Evolutionary conservation across 148 eudicot species (phyloP).

Genomic region (Beta vulgaris): DNA sequence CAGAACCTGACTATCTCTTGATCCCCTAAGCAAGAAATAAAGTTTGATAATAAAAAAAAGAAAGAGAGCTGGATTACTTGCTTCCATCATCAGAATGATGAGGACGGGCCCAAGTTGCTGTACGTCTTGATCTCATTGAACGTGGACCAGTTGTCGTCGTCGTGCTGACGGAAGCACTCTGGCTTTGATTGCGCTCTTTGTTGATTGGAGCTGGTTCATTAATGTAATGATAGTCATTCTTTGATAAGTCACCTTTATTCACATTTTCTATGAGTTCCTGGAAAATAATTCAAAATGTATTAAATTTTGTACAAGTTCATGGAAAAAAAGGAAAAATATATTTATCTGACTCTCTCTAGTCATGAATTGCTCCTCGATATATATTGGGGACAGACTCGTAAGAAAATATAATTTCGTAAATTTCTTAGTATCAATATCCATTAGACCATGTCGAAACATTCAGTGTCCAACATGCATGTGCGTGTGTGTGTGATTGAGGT

Average conservation of each 20-base stretch:
- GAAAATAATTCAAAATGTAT: neutral
- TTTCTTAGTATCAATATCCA: too few relatives aligned
- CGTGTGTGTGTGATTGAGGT: neutral
- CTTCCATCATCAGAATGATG: constrained; percentile 82
- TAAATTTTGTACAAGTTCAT: constrained; percentile 35
- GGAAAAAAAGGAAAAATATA: constrained; percentile 12
- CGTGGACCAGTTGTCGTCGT: constrained; percentile 44
- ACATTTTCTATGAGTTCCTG: constrained; percentile 87
- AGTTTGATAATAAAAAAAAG: constrained; percentile 10
- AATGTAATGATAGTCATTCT: constrained; percentile 70
- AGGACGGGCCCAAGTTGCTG: constrained; percentile 84
- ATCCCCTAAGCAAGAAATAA: neutral
- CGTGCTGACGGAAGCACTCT: constrained; percentile 35
- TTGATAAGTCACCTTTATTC: constrained; percentile 66
- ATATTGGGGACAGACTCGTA: neutral
- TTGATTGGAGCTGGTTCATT: constrained; percentile 45
- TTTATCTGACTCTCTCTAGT: neutral
- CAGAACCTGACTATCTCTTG: neutral
- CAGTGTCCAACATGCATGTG: too few relatives aligned
- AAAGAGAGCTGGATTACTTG: constrained; percentile 39
- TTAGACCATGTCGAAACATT: too few relatives aligned
- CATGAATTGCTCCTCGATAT: neutral
- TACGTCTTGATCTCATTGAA: constrained; percentile 91
- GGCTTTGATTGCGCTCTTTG: constrained; percentile 30
- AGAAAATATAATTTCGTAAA: too few relatives aligned